Conservation (phyloP, 352 stramenopile species). For the Globisporangium nagaii region DNA sequence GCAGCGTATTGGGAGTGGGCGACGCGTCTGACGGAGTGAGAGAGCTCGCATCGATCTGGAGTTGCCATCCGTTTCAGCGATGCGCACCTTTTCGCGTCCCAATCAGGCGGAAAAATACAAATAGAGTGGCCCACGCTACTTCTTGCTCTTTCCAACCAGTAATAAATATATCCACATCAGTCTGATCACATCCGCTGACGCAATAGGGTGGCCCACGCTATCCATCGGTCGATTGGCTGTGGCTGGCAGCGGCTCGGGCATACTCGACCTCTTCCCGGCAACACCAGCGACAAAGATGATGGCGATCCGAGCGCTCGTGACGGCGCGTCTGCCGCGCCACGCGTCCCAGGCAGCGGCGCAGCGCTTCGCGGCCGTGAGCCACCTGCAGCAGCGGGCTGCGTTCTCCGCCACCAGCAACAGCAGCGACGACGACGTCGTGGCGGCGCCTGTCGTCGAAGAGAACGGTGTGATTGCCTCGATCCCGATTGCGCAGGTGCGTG, state of each 20-base stretch:
- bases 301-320: slow-evolving; percentile 46
- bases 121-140: slow-evolving; percentile 8
- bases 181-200: no score
- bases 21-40: no score
- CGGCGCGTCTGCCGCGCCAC: slow-evolving; percentile 20
- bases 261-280: slow-evolving; percentile 8
- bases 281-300: slow-evolving; percentile 29
- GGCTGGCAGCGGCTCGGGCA: slow-evolving; percentile 11
- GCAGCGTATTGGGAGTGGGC: no score
- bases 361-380: slow-evolving; percentile 14
- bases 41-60: background rate
- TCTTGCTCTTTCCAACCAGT: no score
- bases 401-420: slow-evolving; percentile 28
- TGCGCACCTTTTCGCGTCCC: slow-evolving; percentile 1
- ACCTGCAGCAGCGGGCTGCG: slow-evolving; percentile 11
- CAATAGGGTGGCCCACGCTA: slow-evolving; percentile 9
- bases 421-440: slow-evolving; percentile 13
- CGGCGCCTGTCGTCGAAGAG: slow-evolving; percentile 19
- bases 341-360: slow-evolving; percentile 11
- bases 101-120: no score
- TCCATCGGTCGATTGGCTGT: slow-evolving; percentile 11
- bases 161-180: no score
- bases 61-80: slow-evolving; percentile 1
- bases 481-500: slow-evolving; percentile 47
- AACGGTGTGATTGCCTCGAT: slow-evolving; percentile 48